phyloP scores from a whole-genome alignment of 345 rosid species.

The Streptanthus diversifolius region DNA sequence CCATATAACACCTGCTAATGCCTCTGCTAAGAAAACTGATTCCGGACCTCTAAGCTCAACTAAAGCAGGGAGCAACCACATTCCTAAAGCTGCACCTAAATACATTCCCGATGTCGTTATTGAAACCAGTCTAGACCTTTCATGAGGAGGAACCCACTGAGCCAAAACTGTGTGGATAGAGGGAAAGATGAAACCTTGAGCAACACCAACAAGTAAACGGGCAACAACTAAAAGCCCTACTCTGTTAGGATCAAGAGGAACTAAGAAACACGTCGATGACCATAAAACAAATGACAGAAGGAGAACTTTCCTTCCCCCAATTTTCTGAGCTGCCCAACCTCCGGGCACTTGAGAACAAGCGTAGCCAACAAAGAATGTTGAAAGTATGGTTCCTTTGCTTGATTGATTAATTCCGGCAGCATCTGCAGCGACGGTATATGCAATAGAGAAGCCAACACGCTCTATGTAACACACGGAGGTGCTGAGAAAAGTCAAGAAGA shows the following conservation, averaged over 20 bases:
- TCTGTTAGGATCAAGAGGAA: conserved; percentile 80
- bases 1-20: conserved; percentile 80
- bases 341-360: conserved; percentile 97
- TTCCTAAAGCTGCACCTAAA: conserved; percentile 93
- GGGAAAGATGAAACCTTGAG: conserved; percentile 96
- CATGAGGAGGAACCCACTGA: conserved; percentile 99
- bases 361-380: conserved; percentile 85
- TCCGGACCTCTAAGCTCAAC: conserved; percentile 84
- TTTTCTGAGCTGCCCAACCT: conserved; percentile 96
- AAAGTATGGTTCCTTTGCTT: conserved; percentile 82
- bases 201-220: conserved; percentile 95
- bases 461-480: conserved; percentile 90
- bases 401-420: conserved; percentile 85
- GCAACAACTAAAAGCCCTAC: conserved; percentile 58
- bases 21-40: conserved; percentile 86
- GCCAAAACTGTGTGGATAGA: conserved; percentile 96
- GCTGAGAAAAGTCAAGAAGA: conserved; percentile 77
- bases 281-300: conserved; percentile 83
- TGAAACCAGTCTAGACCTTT: conserved; percentile 92
- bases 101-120: conserved; percentile 97
- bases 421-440: conserved; percentile 89
- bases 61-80: conserved; percentile 86
- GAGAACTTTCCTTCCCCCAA: conserved; percentile 86
- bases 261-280: conserved; percentile 83
- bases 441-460: conserved; percentile 96